Conservation (phyloP, 805 yeast species). For the Wickerhamiella galacta region DNA sequence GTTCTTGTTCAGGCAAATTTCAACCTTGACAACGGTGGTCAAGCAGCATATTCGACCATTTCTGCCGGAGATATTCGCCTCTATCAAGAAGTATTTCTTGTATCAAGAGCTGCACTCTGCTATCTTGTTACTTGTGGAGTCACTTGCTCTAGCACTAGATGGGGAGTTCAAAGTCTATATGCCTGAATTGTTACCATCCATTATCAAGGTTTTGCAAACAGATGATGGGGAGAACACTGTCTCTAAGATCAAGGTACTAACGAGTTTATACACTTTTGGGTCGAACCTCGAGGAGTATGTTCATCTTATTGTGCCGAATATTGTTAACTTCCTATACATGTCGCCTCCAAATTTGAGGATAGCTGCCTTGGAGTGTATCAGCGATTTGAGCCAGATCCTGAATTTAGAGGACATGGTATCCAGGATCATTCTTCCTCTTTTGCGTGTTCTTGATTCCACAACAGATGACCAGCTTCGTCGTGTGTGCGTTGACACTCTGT, state of each 20-base stretch:
- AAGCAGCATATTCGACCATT: slow-evolving; percentile 81
- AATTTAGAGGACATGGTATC: slow-evolving; percentile 77
- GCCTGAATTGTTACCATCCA: slow-evolving; percentile 57
- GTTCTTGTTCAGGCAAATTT: slow-evolving; percentile 76
- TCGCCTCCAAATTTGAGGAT: slow-evolving; percentile 42
- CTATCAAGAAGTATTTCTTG: slow-evolving; percentile 58
- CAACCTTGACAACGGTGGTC: slow-evolving; percentile 63
- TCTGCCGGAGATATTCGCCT: slow-evolving; percentile 54
- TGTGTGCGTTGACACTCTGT: slow-evolving; percentile 59
- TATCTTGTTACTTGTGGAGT: slow-evolving; percentile 63
- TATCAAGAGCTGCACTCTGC: slow-evolving; percentile 53
- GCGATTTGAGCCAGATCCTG: slow-evolving; percentile 58
- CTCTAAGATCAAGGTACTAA: slow-evolving; percentile 45
- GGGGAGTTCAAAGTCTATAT: slow-evolving; percentile 82
- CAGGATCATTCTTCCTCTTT: slow-evolving; percentile 70
- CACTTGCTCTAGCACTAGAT: slow-evolving; percentile 69
- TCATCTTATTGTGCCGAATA: slow-evolving; percentile 72
- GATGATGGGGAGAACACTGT: slow-evolving; percentile 32
- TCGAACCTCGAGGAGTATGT: slow-evolving; percentile 74
- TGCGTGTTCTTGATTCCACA: slow-evolving; percentile 41
- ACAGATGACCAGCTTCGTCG: slow-evolving; percentile 40
- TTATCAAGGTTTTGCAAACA: slow-evolving; percentile 60
- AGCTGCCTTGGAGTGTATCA: slow-evolving; percentile 69
- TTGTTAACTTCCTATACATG: slow-evolving; percentile 65
- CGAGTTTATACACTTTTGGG: slow-evolving; percentile 75